phyloP scores from a whole-genome alignment of 768 basidiomycete species.

The Rhizopogon sp. region DNA sequence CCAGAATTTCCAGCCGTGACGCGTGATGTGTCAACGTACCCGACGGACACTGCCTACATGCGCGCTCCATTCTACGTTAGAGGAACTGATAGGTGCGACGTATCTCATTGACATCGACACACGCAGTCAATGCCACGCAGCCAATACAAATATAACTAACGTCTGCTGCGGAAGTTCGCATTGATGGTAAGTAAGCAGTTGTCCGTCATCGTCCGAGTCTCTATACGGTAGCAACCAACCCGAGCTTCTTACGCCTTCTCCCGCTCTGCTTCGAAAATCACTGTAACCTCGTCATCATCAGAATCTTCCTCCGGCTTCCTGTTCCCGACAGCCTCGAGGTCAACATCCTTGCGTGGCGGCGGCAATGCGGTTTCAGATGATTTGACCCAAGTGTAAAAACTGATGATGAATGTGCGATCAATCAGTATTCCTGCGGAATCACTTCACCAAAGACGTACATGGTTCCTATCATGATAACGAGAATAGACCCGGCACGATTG shows the following conservation, averaged over 20 bases:
- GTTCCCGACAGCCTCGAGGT: constrained; percentile 33
- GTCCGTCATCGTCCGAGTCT: neutral
- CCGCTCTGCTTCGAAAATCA: constrained; percentile 22
- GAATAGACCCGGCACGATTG: constrained; percentile 59
- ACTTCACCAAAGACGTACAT: constrained; percentile 38
- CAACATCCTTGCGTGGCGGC: constrained; percentile 27
- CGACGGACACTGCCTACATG: no score
- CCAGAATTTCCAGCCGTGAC: neutral
- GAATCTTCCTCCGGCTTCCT: constrained; percentile 18
- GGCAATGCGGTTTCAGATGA: constrained; percentile 12
- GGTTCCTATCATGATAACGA: constrained; percentile 63
- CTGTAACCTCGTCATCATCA: constrained; percentile 9
- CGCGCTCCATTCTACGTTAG: no score
- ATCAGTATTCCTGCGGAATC: neutral
- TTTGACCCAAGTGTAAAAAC: constrained; percentile 56
- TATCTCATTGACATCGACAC: neutral
- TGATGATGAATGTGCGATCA: constrained; percentile 26
- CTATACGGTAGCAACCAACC: neutral
- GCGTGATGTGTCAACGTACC: no score
- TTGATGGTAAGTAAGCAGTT: neutral
- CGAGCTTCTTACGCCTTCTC: constrained; percentile 13
- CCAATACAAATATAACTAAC: neutral
- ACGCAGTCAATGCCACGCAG: no score
- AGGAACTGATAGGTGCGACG: no score
- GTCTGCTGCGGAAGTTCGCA: neutral